Percentiles rank a stretch among this genome's conserved stretches.
These are phyloP conservation scores for Botrytis fabae DNA, from an alignment of 2,329 filamentous ascomycete species.

Conservation along the genomic window DNA sequence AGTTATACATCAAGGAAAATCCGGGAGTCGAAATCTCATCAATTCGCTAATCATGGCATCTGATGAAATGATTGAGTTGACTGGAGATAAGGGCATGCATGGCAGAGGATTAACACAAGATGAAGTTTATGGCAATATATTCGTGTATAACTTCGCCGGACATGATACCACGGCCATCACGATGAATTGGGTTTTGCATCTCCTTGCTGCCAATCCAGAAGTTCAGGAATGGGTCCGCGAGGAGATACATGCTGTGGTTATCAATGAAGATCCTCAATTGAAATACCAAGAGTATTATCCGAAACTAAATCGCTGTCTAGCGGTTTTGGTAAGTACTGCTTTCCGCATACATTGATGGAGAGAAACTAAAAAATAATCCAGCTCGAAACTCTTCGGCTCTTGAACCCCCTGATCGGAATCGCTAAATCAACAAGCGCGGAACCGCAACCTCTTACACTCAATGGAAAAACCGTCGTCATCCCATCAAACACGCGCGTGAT, in stretches of 20 bases:
- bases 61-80: not conserved
- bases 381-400: conserved; percentile 14
- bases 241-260: conserved; percentile 35
- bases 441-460: not conserved
- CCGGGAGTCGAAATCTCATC: not conserved
- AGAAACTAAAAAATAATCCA: not conserved
- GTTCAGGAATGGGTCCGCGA: conserved; percentile 31
- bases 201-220: conserved; percentile 33
- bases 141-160: conserved; percentile 40
- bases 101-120: conserved; percentile 38
- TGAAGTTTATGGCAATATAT: conserved; percentile 41
- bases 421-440: not conserved
- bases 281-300: conserved; percentile 45
- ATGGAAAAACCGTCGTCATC: not conserved
- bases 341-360: not conserved
- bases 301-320: conserved; percentile 44
- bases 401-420: not conserved
- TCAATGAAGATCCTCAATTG: conserved; percentile 35
- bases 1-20: not conserved
- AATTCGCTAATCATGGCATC: conserved; percentile 1
- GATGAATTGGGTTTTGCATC: conserved; percentile 34
- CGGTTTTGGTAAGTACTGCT: conserved; percentile 40
- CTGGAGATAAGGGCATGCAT: not conserved
- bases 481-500: not conserved
- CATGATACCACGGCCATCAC: conserved; percentile 41